Percentiles rank a stretch among this genome's conserved stretches.
Evolutionary conservation across 225 moss, liverwort and hornwort genomes (phyloP).

Genomic region (Neckera pumila): DNA sequence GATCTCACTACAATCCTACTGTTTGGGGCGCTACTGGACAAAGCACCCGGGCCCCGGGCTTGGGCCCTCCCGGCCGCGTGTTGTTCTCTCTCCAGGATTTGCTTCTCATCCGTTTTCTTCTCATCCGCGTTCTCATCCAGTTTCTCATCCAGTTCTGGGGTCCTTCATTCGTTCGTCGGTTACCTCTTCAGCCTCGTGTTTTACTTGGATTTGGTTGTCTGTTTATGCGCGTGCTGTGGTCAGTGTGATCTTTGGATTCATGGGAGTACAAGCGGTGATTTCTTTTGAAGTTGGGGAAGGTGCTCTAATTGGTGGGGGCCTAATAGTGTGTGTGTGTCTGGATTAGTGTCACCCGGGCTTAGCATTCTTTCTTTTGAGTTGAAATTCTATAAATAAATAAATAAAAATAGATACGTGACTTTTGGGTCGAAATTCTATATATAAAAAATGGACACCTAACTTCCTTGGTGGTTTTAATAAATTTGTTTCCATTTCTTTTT

Average conservation of each 20-base stretch:
- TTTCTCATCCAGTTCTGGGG: background rate
- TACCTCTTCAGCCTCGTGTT: background rate
- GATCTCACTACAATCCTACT: conserved; percentile 22
- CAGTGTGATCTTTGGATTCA: background rate
- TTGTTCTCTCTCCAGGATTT: background rate
- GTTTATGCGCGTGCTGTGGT: background rate
- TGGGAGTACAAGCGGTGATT: background rate
- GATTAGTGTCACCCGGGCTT: background rate
- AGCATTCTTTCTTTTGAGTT: rapidly evolving
- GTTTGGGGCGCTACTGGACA: conserved; percentile 8
- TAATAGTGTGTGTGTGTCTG: background rate
- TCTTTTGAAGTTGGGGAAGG: background rate
- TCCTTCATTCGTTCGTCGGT: background rate
- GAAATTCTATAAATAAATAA: too few relatives aligned
- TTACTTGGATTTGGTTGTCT: background rate
- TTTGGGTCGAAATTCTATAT: too few relatives aligned
- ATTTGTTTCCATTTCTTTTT: rapidly evolving
- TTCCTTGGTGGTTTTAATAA: background rate
- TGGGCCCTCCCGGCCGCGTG: background rate
- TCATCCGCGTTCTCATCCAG: too few relatives aligned
- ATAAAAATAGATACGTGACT: background rate
- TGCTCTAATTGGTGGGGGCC: background rate
- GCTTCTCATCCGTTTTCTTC: too few relatives aligned
- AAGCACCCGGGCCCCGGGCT: background rate
- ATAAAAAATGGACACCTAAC: too few relatives aligned